Conservation (phyloP, 208 protist species). For the Spongospora subterranea region DNA sequence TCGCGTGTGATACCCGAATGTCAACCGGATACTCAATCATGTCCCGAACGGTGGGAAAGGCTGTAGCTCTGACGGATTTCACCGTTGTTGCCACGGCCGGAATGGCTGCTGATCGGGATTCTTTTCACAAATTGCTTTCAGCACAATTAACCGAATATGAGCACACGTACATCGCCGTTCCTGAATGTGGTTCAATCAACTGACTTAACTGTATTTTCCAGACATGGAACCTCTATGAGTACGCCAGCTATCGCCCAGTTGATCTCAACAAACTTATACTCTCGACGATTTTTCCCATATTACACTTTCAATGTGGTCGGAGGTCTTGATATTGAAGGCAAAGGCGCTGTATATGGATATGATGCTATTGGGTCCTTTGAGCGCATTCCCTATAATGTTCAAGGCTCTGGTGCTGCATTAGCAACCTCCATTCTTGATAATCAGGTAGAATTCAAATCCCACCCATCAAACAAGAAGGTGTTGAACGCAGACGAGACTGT, state of each 20-base stretch:
- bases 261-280: conserved; percentile 95
- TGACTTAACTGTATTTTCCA: background rate
- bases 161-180: conserved; percentile 84
- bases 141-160: conserved; percentile 83
- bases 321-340: conserved; percentile 90
- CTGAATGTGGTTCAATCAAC: background rate
- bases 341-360: conserved; percentile 95
- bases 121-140: conserved; percentile 92
- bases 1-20: conserved; percentile 96
- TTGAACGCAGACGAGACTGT: conserved; percentile 79
- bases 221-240: conserved; percentile 31
- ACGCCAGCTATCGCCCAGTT: conserved; percentile 85
- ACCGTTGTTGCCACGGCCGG: conserved; percentile 72
- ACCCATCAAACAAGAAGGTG: conserved; percentile 57
- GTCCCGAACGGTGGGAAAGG: conserved; percentile 90
- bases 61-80: conserved; percentile 81
- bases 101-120: conserved; percentile 94
- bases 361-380: conserved; percentile 96
- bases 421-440: conserved; percentile 97
- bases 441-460: conserved; percentile 77
- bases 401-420: conserved; percentile 88
- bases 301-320: conserved; percentile 98
- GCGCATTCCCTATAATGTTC: conserved; percentile 85
- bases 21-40: conserved; percentile 94
- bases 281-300: conserved; percentile 97